Conservation (phyloP, 129 eudicot species). For the Deinandra increscens region DNA sequence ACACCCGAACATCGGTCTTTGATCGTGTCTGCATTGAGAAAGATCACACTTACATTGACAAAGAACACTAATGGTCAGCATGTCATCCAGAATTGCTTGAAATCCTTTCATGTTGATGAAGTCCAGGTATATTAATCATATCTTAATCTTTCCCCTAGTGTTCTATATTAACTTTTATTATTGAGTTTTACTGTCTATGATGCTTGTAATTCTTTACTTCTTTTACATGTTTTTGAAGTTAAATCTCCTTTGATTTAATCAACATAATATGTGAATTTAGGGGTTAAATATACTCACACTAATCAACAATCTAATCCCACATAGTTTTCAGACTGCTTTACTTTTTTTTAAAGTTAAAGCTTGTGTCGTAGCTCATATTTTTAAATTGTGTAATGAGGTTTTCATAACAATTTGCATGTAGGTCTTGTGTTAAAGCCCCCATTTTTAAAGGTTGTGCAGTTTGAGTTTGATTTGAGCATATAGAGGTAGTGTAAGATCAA, state of each 20-base stretch:
- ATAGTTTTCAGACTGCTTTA: too few species aligned
- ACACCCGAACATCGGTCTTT: constrained; percentile 43
- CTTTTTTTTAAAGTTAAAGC: too few species aligned
- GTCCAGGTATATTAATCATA: constrained; percentile 40
- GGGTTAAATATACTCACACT: too few species aligned
- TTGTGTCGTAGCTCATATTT: too few species aligned
- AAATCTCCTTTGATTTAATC: neutral
- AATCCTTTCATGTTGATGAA: constrained; percentile 40
- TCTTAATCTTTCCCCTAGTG: neutral
- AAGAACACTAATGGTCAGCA: constrained; percentile 60
- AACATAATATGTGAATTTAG: neutral
- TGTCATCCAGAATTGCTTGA: constrained; percentile 57
- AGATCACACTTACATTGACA: constrained; percentile 41
- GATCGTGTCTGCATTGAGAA: constrained; percentile 38
- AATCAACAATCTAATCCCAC: too few species aligned
- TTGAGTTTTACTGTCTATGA: neutral
- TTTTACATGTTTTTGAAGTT: neutral
- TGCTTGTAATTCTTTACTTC: neutral
- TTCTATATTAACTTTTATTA: neutral
- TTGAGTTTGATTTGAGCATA: too few species aligned
- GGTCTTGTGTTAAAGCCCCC: too few species aligned
- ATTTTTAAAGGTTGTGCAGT: too few species aligned
- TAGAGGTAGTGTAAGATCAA: too few species aligned
- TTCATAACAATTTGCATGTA: too few species aligned
- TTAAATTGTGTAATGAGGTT: too few species aligned